Evolutionary conservation across 169 alveolate genomes (phyloP), one percentile per base, ranked within the genome.

Genomic region (Plasmodium fragile): DNA sequence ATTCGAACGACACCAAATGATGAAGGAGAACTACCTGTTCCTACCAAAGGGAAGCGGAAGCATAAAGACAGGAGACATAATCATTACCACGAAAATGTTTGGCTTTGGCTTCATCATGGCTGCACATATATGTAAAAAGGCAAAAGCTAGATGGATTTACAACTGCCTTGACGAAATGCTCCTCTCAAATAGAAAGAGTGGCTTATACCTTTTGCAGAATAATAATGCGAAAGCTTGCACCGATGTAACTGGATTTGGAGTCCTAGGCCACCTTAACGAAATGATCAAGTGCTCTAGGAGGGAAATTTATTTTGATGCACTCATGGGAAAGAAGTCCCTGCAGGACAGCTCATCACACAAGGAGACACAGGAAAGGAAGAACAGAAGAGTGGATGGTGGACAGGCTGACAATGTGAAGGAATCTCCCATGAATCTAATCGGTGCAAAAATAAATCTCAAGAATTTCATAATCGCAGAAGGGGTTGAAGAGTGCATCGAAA

Each of bases 71-170:
- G 92, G 94, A 4, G 94, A 91, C 70, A 81, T 91, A 7, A 91
- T 91, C 49, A 91, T 91, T 45, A 91, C 94, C 39, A 91, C 94
- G 5, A 91, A 91, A 70, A 49, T 79, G 79, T 91, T 80, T 73
- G 94, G 94, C 13, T 91, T 91, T 52, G 94, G 94, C n/a, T 91
- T 91, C 77, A 91, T 91, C 59, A 91, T 91, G 94, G 94, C 94
- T 69, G 94, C 94, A 16, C 91, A 91, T 77, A 81, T 91, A 80
- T 41, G 49, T 11, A 91, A 91, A 81, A 81, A 91, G 55, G 94
- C 94, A 18, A 91, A 91, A 81, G 94, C 89, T 70, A 91, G 94
- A 41, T 91, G 94, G 94, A 70, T 91, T 16, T 91, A 91, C 65
- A 91, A 41, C 36, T 91, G 92, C 41, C 94, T 91, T 65, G 94